Evolutionary conservation across 306 rosid genomes (phyloP).

Genomic region (Cucumis cinereus): DNA sequence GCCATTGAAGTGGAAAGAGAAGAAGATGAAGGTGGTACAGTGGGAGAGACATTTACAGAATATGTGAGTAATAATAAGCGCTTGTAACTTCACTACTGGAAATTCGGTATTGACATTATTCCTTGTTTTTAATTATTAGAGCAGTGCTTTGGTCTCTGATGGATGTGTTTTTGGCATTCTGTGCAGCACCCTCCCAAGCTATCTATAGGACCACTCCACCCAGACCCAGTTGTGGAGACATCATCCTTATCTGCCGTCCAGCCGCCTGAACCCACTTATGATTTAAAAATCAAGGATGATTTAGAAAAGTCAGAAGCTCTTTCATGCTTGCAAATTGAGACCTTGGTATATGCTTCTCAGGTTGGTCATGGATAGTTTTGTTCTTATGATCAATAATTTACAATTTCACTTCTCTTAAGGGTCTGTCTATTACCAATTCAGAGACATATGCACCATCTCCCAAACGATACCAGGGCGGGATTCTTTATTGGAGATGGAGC

Average conservation of each 20-base stretch:
- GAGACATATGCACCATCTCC: slow-evolving; percentile 89
- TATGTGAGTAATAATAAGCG: slow-evolving; percentile 49
- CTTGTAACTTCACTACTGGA: background rate
- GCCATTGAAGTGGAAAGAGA: slow-evolving; percentile 97
- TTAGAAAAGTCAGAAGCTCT: slow-evolving; percentile 56
- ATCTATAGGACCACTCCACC: slow-evolving; percentile 87
- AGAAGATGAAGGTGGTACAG: slow-evolving; percentile 94
- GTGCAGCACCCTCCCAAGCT: slow-evolving; percentile 91
- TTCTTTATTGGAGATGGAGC: slow-evolving; percentile 98
- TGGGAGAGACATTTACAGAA: slow-evolving; percentile 93
- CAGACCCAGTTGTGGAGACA: slow-evolving; percentile 96
- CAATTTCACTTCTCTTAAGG: slow-evolving; percentile 15
- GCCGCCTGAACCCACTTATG: slow-evolving; percentile 96
- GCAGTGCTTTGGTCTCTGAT: slow-evolving; percentile 13
- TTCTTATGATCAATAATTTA: slow-evolving; percentile 11
- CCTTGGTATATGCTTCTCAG: slow-evolving; percentile 95
- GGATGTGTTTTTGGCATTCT: slow-evolving; percentile 14
- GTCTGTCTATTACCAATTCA: slow-evolving; percentile 39
- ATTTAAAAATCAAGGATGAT: slow-evolving; percentile 53
- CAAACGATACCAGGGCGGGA: slow-evolving; percentile 68
- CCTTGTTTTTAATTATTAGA: background rate
- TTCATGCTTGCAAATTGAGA: slow-evolving; percentile 97
- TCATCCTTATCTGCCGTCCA: slow-evolving; percentile 96
- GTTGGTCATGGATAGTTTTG: slow-evolving; percentile 39
- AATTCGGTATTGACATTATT: background rate